phyloP scores from a whole-genome alignment of 139 green algal species.

The Ettlia oleoabundans region DNA sequence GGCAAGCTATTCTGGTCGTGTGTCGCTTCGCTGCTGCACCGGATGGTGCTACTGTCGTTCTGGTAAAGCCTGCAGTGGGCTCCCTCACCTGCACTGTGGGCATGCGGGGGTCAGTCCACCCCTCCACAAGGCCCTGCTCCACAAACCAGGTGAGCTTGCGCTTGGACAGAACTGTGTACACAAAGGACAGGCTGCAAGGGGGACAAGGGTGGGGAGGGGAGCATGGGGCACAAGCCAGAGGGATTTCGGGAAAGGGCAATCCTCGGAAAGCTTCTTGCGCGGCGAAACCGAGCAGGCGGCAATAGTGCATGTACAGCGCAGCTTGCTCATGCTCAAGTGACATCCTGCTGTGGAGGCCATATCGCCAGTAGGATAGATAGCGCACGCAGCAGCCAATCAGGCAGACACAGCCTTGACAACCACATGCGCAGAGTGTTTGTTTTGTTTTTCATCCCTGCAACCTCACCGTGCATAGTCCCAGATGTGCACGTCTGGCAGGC shows the following conservation, averaged over 20 bases:
- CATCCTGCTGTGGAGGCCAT: background rate
- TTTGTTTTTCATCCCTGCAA: too few species aligned
- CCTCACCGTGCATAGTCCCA: conserved; percentile 94
- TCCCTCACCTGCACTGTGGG: conserved; percentile 98
- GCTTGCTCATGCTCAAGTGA: background rate
- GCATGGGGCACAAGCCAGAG: background rate
- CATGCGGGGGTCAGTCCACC: conserved; percentile 97
- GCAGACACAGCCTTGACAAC: too few species aligned
- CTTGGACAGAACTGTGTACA: conserved; percentile 93
- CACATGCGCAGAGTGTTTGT: too few species aligned
- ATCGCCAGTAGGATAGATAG: too few species aligned
- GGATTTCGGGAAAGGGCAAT: too few species aligned
- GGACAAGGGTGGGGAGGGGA: background rate
- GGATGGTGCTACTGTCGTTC: too few species aligned
- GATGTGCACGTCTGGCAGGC: conserved; percentile 88
- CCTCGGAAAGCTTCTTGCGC: too few species aligned
- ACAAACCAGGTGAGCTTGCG: conserved; percentile 98
- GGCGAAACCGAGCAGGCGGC: background rate
- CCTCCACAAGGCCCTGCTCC: conserved; percentile 82
- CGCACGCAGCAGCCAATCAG: too few species aligned
- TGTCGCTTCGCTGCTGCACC: too few species aligned
- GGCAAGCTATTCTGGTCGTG: too few species aligned
- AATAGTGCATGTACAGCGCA: background rate
- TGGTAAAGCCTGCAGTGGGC: too few species aligned
- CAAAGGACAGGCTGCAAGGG: conserved; percentile 73